Base-by-base conservation (phyloP, 352 stramenopile genomes). In the Phytopythium vexans region DNA sequence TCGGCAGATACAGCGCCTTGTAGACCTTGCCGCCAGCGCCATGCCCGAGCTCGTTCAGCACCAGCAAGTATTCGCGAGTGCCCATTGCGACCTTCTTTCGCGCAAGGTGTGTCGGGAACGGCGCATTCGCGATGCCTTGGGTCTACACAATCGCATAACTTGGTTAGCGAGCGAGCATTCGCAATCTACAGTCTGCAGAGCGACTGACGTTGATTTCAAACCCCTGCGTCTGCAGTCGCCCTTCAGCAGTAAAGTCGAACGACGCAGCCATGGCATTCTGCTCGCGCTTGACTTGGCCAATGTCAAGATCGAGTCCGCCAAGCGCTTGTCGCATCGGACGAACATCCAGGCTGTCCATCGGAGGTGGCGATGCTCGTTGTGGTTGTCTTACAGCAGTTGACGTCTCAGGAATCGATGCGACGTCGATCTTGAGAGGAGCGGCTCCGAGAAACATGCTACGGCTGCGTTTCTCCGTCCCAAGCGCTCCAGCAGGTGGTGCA, bases 1-100 rank as follows among this genome's bases (percentile, higher is more conserved):
- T 94, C 9, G 88, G 89, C 37, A 96, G 66, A 52, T 97, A 94
- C 45, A 97, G 52, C 15, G 89, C 88, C 52, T 95, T 93, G 64
- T 90, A 88, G 7, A 97, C 90, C 56, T 92, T 93, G 34, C 89
- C 89, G 32, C 89, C 72, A 8, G 90, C 90, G 40, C 90, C 90
- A 54, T 91, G 82, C 0, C 84, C 84, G 16, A 94, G 64, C 21
- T 92, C 82, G 35, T 86, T 77, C 1, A 93, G 47, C 9, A 90
- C 31, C 2, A 93, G 44, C 41, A 93, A 60, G 33, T 77, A 89
- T 27, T 93, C 77, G 11, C 77, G 81, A 3, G 81, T 88, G 36
- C 72, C 73, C 16, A 82, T 54, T 2, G 64, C 21, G 21, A 27
- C 21, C 21, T 27, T 27, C 21, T 27, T 27, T 27, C 21, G 21